Conservation (phyloP, 2,329 filamentous ascomycete genomes). For the Hymenoscyphus linearis region DNA sequence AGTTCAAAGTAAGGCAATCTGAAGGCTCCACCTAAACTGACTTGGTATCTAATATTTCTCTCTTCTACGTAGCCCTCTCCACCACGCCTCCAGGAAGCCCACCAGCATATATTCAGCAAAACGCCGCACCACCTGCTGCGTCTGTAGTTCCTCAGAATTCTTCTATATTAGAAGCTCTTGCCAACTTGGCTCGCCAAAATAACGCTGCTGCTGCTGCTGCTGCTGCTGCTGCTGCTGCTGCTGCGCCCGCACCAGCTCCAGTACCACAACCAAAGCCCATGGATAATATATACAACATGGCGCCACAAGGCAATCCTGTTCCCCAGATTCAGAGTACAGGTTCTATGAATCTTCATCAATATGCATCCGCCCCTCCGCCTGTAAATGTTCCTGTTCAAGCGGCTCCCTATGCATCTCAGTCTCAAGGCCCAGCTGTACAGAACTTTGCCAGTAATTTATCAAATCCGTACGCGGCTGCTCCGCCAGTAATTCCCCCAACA, state of each 20-base stretch:
- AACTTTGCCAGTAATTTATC: conserved; percentile 35
- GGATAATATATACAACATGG: conserved; percentile 38
- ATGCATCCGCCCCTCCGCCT: conserved; percentile 45
- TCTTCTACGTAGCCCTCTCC: conserved; percentile 50
- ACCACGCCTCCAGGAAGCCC: conserved; percentile 65
- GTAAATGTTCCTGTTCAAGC: conserved; percentile 49
- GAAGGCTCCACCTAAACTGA: conserved; percentile 12
- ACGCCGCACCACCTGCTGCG: conserved; percentile 34
- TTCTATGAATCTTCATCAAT: conserved; percentile 25
- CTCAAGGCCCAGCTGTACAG: conserved; percentile 32
- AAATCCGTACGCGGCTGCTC: conserved; percentile 34
- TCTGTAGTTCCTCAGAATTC: conserved; percentile 33
- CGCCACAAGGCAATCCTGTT: conserved; percentile 41
- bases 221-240: conserved; percentile 39
- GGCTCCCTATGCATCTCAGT: conserved; percentile 27
- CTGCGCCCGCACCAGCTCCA: conserved; percentile 22
- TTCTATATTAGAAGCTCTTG: conserved; percentile 71
- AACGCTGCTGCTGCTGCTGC: conserved; percentile 39
- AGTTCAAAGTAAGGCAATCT: conserved; percentile 56
- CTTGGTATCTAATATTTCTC: conserved; percentile 34
- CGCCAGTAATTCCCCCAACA: conserved; percentile 33
- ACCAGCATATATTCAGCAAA: conserved; percentile 36
- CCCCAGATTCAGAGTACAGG: conserved; percentile 28
- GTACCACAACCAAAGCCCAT: conserved; percentile 25
- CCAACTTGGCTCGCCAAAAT: conserved; percentile 75